Evolutionary conservation across 345 rosid genomes (phyloP).

Genomic region (Eutrema yunnanense): DNA sequence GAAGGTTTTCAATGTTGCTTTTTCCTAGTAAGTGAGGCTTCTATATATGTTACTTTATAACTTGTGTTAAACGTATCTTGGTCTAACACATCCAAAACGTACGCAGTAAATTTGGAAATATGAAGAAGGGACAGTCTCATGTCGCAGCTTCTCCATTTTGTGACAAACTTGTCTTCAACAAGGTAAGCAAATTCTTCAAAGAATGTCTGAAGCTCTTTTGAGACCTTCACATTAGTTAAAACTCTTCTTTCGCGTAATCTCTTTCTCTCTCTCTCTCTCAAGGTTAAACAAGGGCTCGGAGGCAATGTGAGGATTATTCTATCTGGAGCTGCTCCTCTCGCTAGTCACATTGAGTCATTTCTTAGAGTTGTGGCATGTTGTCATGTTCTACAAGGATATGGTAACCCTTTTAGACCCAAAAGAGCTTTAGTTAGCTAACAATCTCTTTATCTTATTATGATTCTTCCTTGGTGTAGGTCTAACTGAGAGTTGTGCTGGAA

Average conservation of each 20-base stretch:
- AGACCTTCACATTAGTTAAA: not conserved
- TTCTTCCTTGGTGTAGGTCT: constrained; percentile 43
- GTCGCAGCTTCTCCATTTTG: constrained; percentile 65
- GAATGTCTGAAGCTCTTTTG: not conserved
- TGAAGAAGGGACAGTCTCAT: constrained; percentile 57
- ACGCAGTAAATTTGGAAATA: constrained; percentile 52
- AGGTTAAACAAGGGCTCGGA: constrained; percentile 86
- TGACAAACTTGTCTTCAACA: constrained; percentile 76
- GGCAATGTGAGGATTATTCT: constrained; percentile 73
- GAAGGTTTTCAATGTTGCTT: constrained; percentile 65
- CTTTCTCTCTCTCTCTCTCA: not conserved
- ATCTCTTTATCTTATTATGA: not conserved
- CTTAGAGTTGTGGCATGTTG: constrained; percentile 87
- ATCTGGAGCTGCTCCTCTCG: constrained; percentile 88
- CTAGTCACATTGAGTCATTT: constrained; percentile 70
- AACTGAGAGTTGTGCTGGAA: constrained; percentile 86
- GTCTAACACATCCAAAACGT: not conserved
- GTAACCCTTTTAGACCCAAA: constrained; percentile 20
- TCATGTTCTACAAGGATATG: constrained; percentile 93
- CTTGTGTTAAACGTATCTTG: not conserved
- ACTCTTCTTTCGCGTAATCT: not conserved
- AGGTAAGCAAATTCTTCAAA: constrained; percentile 35
- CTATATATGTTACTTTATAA: not conserved
- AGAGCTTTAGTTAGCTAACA: not conserved
- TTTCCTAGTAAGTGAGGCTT: constrained; percentile 57